Conservation (phyloP, 345 rosid species). For the Ceriops zippeliana region DNA sequence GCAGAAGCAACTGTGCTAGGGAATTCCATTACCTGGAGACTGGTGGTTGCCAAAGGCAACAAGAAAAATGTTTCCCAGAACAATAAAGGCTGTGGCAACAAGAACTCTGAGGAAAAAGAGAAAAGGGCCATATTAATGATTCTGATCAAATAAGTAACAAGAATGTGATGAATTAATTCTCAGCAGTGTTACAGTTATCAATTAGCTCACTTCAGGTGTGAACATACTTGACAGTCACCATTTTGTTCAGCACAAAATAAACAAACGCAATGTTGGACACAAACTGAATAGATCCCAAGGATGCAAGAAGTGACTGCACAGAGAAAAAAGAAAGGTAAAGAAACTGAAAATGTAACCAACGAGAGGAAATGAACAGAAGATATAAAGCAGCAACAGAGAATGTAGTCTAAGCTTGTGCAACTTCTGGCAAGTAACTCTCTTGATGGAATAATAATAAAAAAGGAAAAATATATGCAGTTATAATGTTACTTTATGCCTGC, state of each 20-base stretch:
- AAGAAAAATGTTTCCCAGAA: conserved; percentile 88
- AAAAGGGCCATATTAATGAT: conserved; percentile 7
- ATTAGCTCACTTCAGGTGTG: conserved; percentile 28
- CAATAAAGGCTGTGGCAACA: conserved; percentile 88
- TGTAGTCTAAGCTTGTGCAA: neutral
- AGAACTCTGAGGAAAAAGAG: conserved; percentile 54
- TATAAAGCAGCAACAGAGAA: conserved; percentile 6
- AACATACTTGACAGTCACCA: conserved; percentile 90
- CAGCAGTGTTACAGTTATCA: conserved; percentile 1
- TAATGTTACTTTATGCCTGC: neutral
- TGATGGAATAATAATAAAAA: neutral
- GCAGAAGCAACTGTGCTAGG: neutral
- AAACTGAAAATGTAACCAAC: neutral
- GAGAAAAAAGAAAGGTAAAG: conserved; percentile 8
- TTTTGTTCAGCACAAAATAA: conserved; percentile 75
- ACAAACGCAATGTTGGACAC: conserved; percentile 95
- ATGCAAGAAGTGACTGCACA: conserved; percentile 94
- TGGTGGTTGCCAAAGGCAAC: conserved; percentile 98
- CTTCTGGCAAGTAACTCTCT: neutral
- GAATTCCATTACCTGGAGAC: conserved; percentile 75
- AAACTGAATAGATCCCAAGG: conserved; percentile 95
- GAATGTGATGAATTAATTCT: neutral
- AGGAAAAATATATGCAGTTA: neutral
- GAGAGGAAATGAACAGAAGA: neutral
- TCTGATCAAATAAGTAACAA: conserved; percentile 8